Evolutionary conservation across 257 asterid species (phyloP), one percentile per base, ranked within the genome.

Genomic region (Ajuga chamaepitys): DNA sequence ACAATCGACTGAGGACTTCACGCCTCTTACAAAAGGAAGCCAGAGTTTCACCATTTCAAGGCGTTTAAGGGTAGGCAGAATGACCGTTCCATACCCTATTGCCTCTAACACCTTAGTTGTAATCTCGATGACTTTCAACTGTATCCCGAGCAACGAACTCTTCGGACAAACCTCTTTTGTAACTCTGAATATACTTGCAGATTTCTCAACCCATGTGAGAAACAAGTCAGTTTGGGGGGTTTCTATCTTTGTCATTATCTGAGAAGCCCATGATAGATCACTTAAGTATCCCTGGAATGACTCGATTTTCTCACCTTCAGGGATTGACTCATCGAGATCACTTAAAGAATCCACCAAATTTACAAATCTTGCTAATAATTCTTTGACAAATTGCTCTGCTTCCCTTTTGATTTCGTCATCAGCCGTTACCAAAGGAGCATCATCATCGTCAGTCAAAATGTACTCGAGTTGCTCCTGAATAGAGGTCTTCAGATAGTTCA

Each of bases 401-500:
- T 85, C 95, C 11, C 45, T 59, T 84, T 83, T 86, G 64, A 83
- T 70, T 25, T 61, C 72, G 3, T 85, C 87, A 20, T 84, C 88
- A 7, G 85, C 85, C 0, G 79, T 74, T 67, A 88, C 57, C 50
- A 86, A 60, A 75, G 98, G 95, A 71, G 87, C 85, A 70, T 91
- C 98, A 18, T 91, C 96, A 9, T 91, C 98, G 73, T 88, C 98
- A 4, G 96, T 85, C 62, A 88, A 80, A 87, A 88, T 81, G 79
- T 91, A 91, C 61, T 86, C 98, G 1, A 91, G 86, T 75, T 91
- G 95, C 72, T 91, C 96, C 76, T 91, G 95, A 66, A 95, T 91
- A 5, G 95, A 80, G 72, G 64, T 75, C 80, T 85, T 91, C 44
- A 88, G 86, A 71, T 83, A 88, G 45, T 69, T 78, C 86, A 83